Percentiles rank a stretch among this genome's conserved stretches.
Conservation (phyloP, 2,329 filamentous ascomycete genomes). For the Capronia americana region DNA sequence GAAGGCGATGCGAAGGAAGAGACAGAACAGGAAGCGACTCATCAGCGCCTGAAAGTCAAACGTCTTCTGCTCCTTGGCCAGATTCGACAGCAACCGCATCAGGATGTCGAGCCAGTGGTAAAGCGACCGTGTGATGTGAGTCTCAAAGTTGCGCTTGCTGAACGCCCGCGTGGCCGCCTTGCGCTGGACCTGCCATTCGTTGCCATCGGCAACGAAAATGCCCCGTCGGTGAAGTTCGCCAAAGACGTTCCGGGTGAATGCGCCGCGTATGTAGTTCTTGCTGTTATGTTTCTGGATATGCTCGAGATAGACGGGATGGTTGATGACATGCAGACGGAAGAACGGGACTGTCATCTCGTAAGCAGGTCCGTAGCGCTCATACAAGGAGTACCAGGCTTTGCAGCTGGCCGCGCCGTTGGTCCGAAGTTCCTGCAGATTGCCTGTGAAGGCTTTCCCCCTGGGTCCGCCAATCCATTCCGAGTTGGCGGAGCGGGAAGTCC, state of each 20-base stretch:
- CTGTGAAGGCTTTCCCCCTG: constrained; percentile 25
- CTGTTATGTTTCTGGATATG: constrained; percentile 30
- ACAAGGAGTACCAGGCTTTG: constrained; percentile 31
- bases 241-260: constrained; percentile 26
- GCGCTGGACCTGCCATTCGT: constrained; percentile 26
- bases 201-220: constrained; percentile 29
- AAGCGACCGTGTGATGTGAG: constrained; percentile 27
- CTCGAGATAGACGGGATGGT: constrained; percentile 30
- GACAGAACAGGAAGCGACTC: constrained; percentile 29
- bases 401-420: constrained; percentile 30
- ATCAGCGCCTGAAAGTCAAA: constrained; percentile 30
- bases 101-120: constrained; percentile 30
- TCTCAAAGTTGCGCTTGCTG: constrained; percentile 32
- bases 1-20: constrained; percentile 30
- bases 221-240: constrained; percentile 25
- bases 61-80: constrained; percentile 24
- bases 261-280: constrained; percentile 30
- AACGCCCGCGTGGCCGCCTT: constrained; percentile 29
- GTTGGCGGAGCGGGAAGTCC: constrained; percentile 27
- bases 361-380: constrained; percentile 24
- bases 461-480: constrained; percentile 29
- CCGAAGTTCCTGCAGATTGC: constrained; percentile 26
- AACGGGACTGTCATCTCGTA: constrained; percentile 32
- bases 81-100: constrained; percentile 23
- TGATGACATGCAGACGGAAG: constrained; percentile 33